These are phyloP conservation scores for Russula griseocarnosa DNA, from an alignment of 768 basidiomycete genomes.

Conservation along the genomic window DNA sequence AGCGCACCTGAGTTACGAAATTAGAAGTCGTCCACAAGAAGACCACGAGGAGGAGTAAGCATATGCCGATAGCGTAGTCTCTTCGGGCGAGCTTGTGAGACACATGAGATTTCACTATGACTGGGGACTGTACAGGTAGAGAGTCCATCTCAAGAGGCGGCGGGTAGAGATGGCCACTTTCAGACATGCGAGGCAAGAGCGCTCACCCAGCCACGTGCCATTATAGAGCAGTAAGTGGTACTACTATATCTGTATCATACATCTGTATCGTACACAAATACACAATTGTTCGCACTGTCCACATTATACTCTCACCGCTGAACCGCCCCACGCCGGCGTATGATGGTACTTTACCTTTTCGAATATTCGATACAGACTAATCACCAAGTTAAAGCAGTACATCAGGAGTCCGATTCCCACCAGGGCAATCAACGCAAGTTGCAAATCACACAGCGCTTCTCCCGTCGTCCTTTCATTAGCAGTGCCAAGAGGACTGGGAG, in stretches of 20 bases:
- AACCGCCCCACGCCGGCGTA: constrained; percentile 6
- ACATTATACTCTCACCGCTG: constrained; percentile 1
- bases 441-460: constrained; percentile 63
- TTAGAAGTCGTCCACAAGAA: constrained; percentile 85
- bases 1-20: constrained; percentile 74
- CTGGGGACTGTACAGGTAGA: constrained; percentile 5
- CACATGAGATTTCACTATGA: constrained; percentile 1
- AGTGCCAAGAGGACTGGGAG: constrained; percentile 40
- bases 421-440: constrained; percentile 73
- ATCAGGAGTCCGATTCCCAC: constrained; percentile 73
- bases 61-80: constrained; percentile 57
- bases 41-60: constrained; percentile 69
- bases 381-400: constrained; percentile 81
- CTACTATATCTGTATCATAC: not conserved
- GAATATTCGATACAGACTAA: constrained; percentile 81
- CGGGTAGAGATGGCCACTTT: not conserved
- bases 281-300: too few species aligned
- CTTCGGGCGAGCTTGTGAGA: constrained; percentile 25
- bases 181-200: not conserved
- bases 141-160: constrained; percentile 26
- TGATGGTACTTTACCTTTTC: constrained; percentile 80
- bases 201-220: not conserved
- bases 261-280: not conserved
- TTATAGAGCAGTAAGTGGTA: not conserved
- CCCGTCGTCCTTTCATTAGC: constrained; percentile 44